Percentiles rank a stretch among this genome's conserved stretches.
phyloP scores from a whole-genome alignment of 768 basidiomycete genomes.

The Podaxis sp. region DNA sequence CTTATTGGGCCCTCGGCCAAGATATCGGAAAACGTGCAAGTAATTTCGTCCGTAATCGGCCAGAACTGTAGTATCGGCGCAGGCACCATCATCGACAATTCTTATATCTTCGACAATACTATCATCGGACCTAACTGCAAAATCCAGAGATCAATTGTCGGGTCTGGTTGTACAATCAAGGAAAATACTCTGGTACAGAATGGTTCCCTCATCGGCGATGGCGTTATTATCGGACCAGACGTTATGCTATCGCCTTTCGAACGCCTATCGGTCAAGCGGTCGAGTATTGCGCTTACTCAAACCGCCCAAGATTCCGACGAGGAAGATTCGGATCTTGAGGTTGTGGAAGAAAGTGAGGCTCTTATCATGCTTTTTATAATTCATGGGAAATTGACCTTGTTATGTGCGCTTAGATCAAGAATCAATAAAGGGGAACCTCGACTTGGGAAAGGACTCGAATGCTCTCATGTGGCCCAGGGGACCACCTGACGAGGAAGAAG shows the following conservation, averaged over 20 bases:
- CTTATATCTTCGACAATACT: slow-evolving; percentile 84
- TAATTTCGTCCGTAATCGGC: slow-evolving; percentile 79
- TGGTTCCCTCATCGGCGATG: slow-evolving; percentile 83
- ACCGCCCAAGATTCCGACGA: slow-evolving; percentile 32
- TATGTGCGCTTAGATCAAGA: slow-evolving; percentile 45
- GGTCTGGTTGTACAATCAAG: slow-evolving; percentile 69
- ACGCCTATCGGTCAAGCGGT: slow-evolving; percentile 58
- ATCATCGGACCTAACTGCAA: slow-evolving; percentile 67
- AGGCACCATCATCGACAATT: slow-evolving; percentile 64
- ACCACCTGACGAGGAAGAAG: slow-evolving; percentile 62
- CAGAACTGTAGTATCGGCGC: slow-evolving; percentile 71
- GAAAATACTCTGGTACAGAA: slow-evolving; percentile 64
- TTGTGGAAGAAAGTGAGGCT: slow-evolving; percentile 62
- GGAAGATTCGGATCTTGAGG: slow-evolving; percentile 64
- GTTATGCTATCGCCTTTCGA: slow-evolving; percentile 69
- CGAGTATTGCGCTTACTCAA: slow-evolving; percentile 16
- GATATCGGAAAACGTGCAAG: slow-evolving; percentile 63
- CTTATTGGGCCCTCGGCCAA: slow-evolving; percentile 81
- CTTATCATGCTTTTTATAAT: slow-evolving; percentile 12
- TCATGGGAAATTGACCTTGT: slow-evolving; percentile 4
- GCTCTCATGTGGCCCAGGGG: slow-evolving; percentile 81
- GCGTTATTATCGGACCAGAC: slow-evolving; percentile 75
- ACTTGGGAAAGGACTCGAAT: slow-evolving; percentile 68
- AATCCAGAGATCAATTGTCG: slow-evolving; percentile 81
- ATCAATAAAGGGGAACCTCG: slow-evolving; percentile 35